Evolutionary conservation across 306 rosid species (phyloP), one percentile per base, ranked within the genome.

Genomic region (Gastrolobium bilobum): DNA sequence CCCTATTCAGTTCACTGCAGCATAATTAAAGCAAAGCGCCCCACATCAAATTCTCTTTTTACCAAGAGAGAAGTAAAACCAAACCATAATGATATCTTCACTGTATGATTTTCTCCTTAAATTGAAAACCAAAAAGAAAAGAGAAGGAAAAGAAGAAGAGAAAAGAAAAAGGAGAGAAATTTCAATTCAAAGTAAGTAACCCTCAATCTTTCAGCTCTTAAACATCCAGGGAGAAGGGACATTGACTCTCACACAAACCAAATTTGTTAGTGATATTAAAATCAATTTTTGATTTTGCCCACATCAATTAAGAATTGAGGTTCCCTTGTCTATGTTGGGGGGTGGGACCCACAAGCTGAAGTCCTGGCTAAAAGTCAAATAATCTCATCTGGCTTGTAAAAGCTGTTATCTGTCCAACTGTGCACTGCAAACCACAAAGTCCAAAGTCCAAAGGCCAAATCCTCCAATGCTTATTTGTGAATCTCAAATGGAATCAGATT

Each of bases 341-440:
- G 38, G 71, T 76, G 91, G 92, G 90, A 46, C 86, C 88, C 83
- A 74, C 69, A 4, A 14, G 69, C 80, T 61, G 81, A 52, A 57
- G 88, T 79, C 70, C 54, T 7, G 11, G 62, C 77, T 52, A 54
- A 87, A 90, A 90, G 92, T 91, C 98, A 94, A 89, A 84, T 75
- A 68, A 79, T 86, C 26, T 20, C 82, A 76, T 88, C 88, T 81
- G 75, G 78, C 79, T 71, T 70, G 76, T 37, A 86, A 91, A 91
- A 90, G 92, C 91, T 87, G 88, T 75, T 88, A 78, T 88, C 87
- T 88, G 89, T 89, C 89, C 87, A 86, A 79, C 86, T 76, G 59
- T 66, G 81, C n/a, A n/a, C n/a, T n/a, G n/a, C 82, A 71, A 83
- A 64, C 76, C 54, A 6, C 62, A 76, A 40, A 71, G 79, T 72